Percentiles rank a stretch among this genome's conserved stretches.
Evolutionary conservation across 441 rosid species (phyloP).

Genomic region (Melastoma candidum): DNA sequence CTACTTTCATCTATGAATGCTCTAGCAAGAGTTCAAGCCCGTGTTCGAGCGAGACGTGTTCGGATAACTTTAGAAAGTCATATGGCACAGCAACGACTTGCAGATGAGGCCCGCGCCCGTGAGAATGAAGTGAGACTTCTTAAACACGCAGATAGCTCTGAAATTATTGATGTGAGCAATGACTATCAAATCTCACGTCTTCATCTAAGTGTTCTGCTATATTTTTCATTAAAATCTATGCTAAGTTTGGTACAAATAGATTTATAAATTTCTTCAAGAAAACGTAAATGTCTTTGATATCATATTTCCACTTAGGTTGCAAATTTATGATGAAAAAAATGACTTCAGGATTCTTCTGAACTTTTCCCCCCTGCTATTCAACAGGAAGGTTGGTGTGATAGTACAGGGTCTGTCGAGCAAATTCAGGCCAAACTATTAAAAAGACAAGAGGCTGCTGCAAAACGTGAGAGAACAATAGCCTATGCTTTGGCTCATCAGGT

Average conservation of each 20-base stretch:
- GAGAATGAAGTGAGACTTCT: constrained; percentile 63
- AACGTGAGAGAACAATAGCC: constrained; percentile 99
- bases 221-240: too few species aligned
- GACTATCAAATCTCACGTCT: too few species aligned
- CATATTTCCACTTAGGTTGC: not conserved
- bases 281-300: too few species aligned
- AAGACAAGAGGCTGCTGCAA: constrained; percentile 97
- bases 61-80: constrained; percentile 88
- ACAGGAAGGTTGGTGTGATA: constrained; percentile 98
- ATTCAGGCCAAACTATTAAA: constrained; percentile 88
- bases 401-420: constrained; percentile 89
- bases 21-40: constrained; percentile 96
- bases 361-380: constrained; percentile 13
- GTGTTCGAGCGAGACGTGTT: constrained; percentile 93
- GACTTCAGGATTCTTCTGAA: constrained; percentile 13
- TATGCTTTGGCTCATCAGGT: constrained; percentile 99
- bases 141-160: too few species aligned
- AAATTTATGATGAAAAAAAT: too few species aligned
- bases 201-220: too few species aligned
- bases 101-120: constrained; percentile 67
- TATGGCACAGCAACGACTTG: constrained; percentile 71
- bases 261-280: too few species aligned
- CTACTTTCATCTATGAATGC: constrained; percentile 69
- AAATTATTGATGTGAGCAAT: too few species aligned
- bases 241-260: too few species aligned